A percentile compares a stretch with the other conserved stretches of the same genome.
Conservation (phyloP, 306 rosid genomes). For the Trifolium subterraneum region DNA sequence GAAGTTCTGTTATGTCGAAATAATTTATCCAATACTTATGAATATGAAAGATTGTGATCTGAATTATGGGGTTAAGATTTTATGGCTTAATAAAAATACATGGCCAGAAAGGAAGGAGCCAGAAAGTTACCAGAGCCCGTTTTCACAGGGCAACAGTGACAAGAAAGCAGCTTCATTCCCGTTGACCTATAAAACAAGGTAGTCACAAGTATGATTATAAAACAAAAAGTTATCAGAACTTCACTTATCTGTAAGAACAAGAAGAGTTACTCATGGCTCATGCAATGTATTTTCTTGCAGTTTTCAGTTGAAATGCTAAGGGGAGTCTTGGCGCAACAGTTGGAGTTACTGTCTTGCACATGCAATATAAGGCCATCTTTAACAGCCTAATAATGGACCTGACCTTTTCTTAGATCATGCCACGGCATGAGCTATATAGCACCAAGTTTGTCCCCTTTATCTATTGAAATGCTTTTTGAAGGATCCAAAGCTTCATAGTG, state of each 20-base stretch:
- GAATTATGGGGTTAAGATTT: conserved; percentile 19
- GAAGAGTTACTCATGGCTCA: conserved; percentile 27
- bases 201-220: conserved; percentile 27
- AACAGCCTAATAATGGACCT: not conserved
- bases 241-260: not conserved
- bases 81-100: conserved; percentile 34
- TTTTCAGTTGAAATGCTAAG: conserved; percentile 15
- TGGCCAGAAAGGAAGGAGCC: conserved; percentile 36
- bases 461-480: conserved; percentile 7
- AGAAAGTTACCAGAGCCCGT: conserved; percentile 68
- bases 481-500: conserved; percentile 22
- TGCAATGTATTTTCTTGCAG: conserved; percentile 14
- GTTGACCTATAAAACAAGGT: conserved; percentile 65
- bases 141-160: conserved; percentile 63
- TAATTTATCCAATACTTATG: conserved; percentile 13
- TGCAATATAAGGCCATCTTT: conserved; percentile 10
- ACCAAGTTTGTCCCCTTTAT: conserved; percentile 4
- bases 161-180: conserved; percentile 71
- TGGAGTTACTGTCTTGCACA: not conserved
- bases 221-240: conserved; percentile 35
- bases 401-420: not conserved
- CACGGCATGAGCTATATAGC: not conserved
- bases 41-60: conserved; percentile 17
- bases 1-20: conserved; percentile 5
- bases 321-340: not conserved